Conservation (phyloP, 2,329 filamentous ascomycete genomes). For the Aspergillus ruber region DNA sequence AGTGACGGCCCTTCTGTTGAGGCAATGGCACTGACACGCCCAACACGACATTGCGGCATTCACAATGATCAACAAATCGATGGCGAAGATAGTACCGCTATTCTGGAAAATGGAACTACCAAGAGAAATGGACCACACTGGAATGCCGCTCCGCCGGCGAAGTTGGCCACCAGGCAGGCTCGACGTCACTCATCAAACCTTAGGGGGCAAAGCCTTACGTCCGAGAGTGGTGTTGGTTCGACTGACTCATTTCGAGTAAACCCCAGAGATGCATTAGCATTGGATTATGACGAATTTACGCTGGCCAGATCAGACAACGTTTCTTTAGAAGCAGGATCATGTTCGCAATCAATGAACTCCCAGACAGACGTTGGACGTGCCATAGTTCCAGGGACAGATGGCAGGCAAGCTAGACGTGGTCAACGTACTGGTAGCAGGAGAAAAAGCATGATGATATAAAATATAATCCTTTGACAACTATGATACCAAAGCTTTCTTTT, state of each 20-base stretch:
- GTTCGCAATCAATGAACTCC: background rate
- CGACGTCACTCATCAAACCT: conserved; percentile 30
- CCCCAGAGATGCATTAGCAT: background rate
- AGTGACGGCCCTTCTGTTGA: conserved; percentile 6
- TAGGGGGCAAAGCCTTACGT: conserved; percentile 1
- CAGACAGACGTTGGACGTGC: background rate
- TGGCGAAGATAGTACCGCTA: background rate
- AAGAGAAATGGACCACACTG: background rate
- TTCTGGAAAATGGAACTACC: background rate
- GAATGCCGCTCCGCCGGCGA: background rate
- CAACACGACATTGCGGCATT: no score
- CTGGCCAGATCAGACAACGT: background rate
- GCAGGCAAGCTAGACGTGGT: conserved; percentile 16
- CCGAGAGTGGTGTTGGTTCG: background rate
- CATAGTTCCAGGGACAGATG: conserved; percentile 4
- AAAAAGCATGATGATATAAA: conserved; percentile 37
- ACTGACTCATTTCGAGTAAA: background rate
- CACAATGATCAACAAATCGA: background rate
- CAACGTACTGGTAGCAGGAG: conserved; percentile 29
- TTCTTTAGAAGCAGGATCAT: background rate
- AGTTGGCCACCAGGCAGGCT: conserved; percentile 13
- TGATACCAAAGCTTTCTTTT: background rate
- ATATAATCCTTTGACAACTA: conserved; percentile 14
- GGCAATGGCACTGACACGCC: background rate
- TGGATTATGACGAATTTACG: background rate